Conservation (phyloP, 768 basidiomycete genomes). For the Pleurotus djamor region DNA sequence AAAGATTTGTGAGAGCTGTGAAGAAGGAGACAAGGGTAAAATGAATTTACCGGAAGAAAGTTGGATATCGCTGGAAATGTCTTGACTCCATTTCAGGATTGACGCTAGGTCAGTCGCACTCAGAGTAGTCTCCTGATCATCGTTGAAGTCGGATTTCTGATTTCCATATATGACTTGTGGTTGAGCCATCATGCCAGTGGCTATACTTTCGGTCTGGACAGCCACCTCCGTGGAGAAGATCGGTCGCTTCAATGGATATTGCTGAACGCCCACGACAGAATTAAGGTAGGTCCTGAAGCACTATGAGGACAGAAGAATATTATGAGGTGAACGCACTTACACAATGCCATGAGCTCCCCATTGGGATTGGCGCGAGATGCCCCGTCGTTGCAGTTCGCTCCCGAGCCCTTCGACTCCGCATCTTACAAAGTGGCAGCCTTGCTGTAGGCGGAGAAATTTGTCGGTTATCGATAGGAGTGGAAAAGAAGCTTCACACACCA, state of each 20-base stretch:
- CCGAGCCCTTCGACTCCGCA: slow-evolving; percentile 67
- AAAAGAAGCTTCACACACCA: slow-evolving; percentile 33
- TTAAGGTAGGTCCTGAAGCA: slow-evolving; percentile 46
- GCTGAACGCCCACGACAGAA: slow-evolving; percentile 40
- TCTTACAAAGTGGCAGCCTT: slow-evolving; percentile 69
- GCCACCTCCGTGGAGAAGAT: slow-evolving; percentile 59
- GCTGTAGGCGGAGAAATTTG: slow-evolving; percentile 29
- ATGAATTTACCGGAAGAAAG: slow-evolving; percentile 50
- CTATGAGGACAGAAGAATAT: not conserved
- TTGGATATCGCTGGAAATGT: slow-evolving; percentile 73
- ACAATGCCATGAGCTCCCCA: slow-evolving; percentile 77
- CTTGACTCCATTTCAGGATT: slow-evolving; percentile 73
- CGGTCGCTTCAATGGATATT: slow-evolving; percentile 48
- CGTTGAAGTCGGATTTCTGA: slow-evolving; percentile 31
- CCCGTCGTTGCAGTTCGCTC: slow-evolving; percentile 63
- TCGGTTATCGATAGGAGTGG: not conserved
- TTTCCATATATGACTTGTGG: slow-evolving; percentile 23
- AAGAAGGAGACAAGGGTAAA: not conserved
- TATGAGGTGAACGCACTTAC: slow-evolving; percentile 30
- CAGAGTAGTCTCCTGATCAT: slow-evolving; percentile 57
- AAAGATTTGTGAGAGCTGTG: slow-evolving; percentile 2
- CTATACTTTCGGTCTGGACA: slow-evolving; percentile 56
- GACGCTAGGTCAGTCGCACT: slow-evolving; percentile 62
- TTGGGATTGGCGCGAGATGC: slow-evolving; percentile 62
- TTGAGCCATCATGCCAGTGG: slow-evolving; percentile 21